Percentiles rank a stretch among this genome's conserved stretches.
Evolutionary conservation across 768 basidiomycete species (phyloP).

Genomic region (Calocybe indica): DNA sequence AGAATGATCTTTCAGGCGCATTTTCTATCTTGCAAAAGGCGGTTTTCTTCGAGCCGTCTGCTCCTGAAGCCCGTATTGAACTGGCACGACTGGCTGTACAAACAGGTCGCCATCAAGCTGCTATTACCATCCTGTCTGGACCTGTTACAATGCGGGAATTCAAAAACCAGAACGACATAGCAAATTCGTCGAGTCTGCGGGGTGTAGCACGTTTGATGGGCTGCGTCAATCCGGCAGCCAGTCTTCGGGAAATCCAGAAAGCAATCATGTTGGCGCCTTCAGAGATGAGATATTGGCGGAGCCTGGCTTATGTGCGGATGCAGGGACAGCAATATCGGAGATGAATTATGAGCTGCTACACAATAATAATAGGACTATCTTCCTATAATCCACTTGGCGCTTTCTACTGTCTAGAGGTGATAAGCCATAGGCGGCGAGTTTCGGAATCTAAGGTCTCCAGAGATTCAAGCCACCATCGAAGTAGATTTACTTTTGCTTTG

Average conservation of each 20-base stretch:
- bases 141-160: no score
- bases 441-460: conserved; percentile 30
- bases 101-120: conserved; percentile 30
- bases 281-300: conserved; percentile 47
- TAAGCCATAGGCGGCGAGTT: conserved; percentile 45
- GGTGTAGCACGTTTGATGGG: conserved; percentile 37
- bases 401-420: conserved; percentile 24
- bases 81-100: conserved; percentile 55
- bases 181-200: conserved; percentile 40
- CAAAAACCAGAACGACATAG: conserved; percentile 9
- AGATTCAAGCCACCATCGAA: conserved; percentile 62
- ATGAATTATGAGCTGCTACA: not conserved
- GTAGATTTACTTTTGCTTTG: conserved; percentile 41
- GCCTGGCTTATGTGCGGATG: conserved; percentile 45
- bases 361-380: conserved; percentile 10
- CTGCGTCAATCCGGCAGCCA: conserved; percentile 7
- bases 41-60: conserved; percentile 50
- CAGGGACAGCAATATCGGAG: no score
- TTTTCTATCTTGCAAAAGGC: conserved; percentile 50
- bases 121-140: conserved; percentile 41
- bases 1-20: conserved; percentile 44
- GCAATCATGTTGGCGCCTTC: conserved; percentile 60
- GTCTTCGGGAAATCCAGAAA: conserved; percentile 46
- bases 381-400: conserved; percentile 5
- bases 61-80: conserved; percentile 39